Percentiles rank a stretch among this genome's conserved stretches.
These are phyloP conservation scores for Fusarium piperis DNA, from an alignment of 2,329 filamentous ascomycete species.

Conservation along the genomic window DNA sequence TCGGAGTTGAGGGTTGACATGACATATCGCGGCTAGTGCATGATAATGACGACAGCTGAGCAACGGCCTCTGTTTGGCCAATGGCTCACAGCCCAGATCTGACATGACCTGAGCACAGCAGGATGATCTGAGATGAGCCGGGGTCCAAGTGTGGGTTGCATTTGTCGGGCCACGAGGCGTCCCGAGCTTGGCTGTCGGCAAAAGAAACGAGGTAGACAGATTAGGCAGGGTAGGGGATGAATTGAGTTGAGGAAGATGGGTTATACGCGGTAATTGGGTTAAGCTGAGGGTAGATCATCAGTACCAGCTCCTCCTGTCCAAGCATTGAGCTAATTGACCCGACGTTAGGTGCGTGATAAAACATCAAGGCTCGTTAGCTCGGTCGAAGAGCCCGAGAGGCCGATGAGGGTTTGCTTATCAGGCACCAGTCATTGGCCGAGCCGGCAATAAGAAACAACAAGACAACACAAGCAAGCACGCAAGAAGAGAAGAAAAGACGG, in stretches of 20 bases:
- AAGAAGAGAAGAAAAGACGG: slow-evolving; percentile 16
- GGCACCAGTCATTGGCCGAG: slow-evolving; percentile 16
- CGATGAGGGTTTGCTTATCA: slow-evolving; percentile 29
- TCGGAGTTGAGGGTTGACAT: background rate
- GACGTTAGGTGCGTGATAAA: background rate
- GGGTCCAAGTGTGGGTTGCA: slow-evolving; percentile 13
- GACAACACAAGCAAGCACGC: slow-evolving; percentile 4
- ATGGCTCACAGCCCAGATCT: background rate
- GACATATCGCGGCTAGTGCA: background rate
- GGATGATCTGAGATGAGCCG: slow-evolving; percentile 32
- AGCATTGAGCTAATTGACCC: background rate
- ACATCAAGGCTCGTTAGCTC: slow-evolving; percentile 1
- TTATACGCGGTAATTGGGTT: background rate
- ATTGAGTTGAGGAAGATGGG: background rate
- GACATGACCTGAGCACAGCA: background rate
- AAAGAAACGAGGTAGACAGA: background rate
- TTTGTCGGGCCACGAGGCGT: background rate
- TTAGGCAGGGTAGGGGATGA: no score
- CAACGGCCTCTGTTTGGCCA: slow-evolving; percentile 14
- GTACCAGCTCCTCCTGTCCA: background rate
- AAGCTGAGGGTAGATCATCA: background rate
- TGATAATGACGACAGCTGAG: background rate
- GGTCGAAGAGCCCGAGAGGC: slow-evolving; percentile 1
- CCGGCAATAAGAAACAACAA: slow-evolving; percentile 18
- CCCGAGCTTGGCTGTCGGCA: background rate